These are phyloP conservation scores for Fusarium agapanthi DNA, from an alignment of 2,329 filamentous ascomycete species.

Conservation along the genomic window DNA sequence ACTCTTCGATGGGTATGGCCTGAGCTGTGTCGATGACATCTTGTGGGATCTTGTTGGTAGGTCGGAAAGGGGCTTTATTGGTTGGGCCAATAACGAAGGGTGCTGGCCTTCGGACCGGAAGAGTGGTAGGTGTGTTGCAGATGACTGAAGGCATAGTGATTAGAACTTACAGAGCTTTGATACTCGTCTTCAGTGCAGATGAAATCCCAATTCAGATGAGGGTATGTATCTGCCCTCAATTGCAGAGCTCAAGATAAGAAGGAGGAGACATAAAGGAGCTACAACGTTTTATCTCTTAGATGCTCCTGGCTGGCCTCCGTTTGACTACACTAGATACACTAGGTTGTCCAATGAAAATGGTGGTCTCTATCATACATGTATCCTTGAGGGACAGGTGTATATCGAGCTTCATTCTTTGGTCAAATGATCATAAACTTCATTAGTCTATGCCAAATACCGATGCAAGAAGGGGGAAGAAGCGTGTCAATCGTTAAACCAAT, in stretches of 20 bases:
- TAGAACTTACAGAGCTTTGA: too few species aligned
- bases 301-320: too few species aligned
- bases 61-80: conserved; percentile 41
- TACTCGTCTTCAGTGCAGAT: neutral
- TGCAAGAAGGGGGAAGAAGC: neutral
- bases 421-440: neutral
- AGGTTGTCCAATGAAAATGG: neutral
- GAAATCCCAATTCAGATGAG: neutral
- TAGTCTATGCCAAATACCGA: neutral
- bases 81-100: conserved; percentile 44
- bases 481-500: neutral
- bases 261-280: neutral
- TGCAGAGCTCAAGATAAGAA: neutral
- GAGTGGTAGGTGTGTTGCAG: neutral
- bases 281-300: neutral
- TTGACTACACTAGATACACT: neutral
- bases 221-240: neutral
- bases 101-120: conserved; percentile 20
- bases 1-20: conserved; percentile 41
- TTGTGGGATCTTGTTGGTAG: conserved; percentile 25
- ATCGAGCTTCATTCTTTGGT: neutral
- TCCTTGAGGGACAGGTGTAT: neutral
- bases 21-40: conserved; percentile 13
- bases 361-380: neutral
- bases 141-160: conserved; percentile 5